Percentiles rank a stretch among this genome's conserved stretches.
These are phyloP conservation scores for Nemophila menziesii DNA, from an alignment of 257 asterid genomes.

Conservation along the genomic window DNA sequence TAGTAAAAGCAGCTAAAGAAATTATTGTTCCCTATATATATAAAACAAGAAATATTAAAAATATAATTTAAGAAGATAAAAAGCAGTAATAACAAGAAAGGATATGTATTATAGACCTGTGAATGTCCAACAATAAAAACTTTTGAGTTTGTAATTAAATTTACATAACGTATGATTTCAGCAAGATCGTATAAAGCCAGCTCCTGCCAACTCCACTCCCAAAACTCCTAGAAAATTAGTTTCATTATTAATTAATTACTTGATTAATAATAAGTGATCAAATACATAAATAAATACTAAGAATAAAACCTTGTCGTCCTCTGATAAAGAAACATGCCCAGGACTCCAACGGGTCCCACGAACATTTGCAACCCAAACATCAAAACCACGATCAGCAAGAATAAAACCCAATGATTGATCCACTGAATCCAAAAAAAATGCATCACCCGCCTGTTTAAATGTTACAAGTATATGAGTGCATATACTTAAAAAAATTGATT, in stretches of 20 bases:
- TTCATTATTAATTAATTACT: too few species aligned
- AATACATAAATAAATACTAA: background rate
- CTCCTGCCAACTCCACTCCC: slow-evolving; percentile 99
- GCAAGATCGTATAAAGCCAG: slow-evolving; percentile 76
- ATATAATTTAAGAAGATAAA: slow-evolving; percentile 10
- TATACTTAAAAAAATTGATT: background rate
- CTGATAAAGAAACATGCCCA: slow-evolving; percentile 66
- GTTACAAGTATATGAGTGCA: background rate
- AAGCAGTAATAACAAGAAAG: slow-evolving; percentile 1
- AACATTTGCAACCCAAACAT: slow-evolving; percentile 97
- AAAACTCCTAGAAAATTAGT: slow-evolving; percentile 47
- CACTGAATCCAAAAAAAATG: slow-evolving; percentile 83
- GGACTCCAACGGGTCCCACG: slow-evolving; percentile 99
- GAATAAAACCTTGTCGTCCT: slow-evolving; percentile 48
- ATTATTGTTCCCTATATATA: slow-evolving; percentile 77
- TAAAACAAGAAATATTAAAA: slow-evolving; percentile 11
- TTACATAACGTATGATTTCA: slow-evolving; percentile 61
- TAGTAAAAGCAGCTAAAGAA: slow-evolving; percentile 91
- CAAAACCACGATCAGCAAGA: slow-evolving; percentile 85
- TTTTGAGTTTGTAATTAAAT: slow-evolving; percentile 51
- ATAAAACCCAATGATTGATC: slow-evolving; percentile 81
- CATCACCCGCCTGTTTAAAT: slow-evolving; percentile 81
- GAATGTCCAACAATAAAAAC: slow-evolving; percentile 83
- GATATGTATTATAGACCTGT: slow-evolving; percentile 44
- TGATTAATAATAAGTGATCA: too few species aligned